Conservation (phyloP, 2,329 filamentous ascomycete species). For the Dryadomyces quercivorus region DNA sequence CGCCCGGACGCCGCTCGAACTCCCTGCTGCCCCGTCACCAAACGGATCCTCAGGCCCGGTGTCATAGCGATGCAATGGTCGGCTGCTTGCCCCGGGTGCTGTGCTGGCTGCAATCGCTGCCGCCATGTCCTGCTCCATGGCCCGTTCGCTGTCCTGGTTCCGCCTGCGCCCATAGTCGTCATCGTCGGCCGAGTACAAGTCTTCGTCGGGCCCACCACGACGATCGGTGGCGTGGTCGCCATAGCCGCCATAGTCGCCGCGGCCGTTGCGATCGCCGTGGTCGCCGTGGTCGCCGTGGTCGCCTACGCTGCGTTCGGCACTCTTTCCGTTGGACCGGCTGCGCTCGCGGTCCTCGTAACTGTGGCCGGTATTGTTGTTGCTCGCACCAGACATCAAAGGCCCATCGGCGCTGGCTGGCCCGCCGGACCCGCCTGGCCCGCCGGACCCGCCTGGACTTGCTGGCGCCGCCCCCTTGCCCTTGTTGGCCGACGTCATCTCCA, state of each 20-base stretch:
- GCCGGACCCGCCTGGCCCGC: not conserved
- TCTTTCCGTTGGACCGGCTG: not conserved
- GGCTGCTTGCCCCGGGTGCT: slow-evolving; percentile 4
- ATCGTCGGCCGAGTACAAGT: not conserved
- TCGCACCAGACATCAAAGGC: not conserved
- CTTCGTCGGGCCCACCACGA: no score
- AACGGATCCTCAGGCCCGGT: slow-evolving; percentile 6
- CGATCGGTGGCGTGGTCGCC: not conserved
- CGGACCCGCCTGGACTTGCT: not conserved
- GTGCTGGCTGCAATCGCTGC: slow-evolving; percentile 12
- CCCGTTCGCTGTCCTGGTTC: not conserved
- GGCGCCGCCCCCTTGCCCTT: slow-evolving; percentile 17
- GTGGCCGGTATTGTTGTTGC: not conserved
- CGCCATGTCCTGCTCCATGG: slow-evolving; percentile 9
- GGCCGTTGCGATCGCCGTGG: not conserved
- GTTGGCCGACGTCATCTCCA: slow-evolving; percentile 9
- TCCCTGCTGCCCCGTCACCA: slow-evolving; percentile 3
- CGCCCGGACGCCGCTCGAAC: slow-evolving; percentile 1
- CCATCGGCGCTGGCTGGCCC: not conserved
- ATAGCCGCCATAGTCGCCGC: not conserved
- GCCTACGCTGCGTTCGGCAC: not conserved
- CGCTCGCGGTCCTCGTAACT: no score
- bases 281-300: no score
- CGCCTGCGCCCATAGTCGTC: not conserved
- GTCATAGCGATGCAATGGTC: not conserved